Percentiles rank a stretch among this genome's conserved stretches.
These are phyloP conservation scores for Hymenoscyphus albidus DNA, from an alignment of 2,329 filamentous ascomycete genomes.

Conservation along the genomic window DNA sequence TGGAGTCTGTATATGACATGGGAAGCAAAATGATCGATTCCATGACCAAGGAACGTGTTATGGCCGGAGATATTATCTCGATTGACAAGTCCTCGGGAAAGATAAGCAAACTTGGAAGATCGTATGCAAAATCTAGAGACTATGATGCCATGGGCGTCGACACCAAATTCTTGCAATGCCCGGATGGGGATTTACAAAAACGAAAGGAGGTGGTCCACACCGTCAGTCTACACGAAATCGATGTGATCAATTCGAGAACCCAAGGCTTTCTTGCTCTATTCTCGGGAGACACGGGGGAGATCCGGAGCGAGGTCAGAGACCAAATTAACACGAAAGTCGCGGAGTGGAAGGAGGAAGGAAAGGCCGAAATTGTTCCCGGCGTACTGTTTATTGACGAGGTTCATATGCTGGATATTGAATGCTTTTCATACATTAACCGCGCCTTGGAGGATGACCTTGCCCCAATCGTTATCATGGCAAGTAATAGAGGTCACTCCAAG, in stretches of 20 bases:
- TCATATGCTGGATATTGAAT: conserved; percentile 99
- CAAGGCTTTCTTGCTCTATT: conserved; percentile 97
- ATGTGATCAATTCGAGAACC: conserved; percentile 98
- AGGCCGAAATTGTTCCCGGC: conserved; percentile 94
- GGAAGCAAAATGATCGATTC: conserved; percentile 99
- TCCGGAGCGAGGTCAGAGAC: conserved; percentile 92
- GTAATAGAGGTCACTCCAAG: conserved; percentile 85
- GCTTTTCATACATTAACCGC: conserved; percentile 97
- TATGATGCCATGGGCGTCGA: conserved; percentile 99
- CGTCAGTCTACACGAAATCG: conserved; percentile 94
- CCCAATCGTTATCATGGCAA: conserved; percentile 98
- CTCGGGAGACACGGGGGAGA: conserved; percentile 96
- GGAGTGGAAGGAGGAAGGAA: conserved; percentile 99
- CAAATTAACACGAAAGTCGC: conserved; percentile 99
- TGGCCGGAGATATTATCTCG: conserved; percentile 96
- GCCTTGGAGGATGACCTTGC: conserved; percentile 92
- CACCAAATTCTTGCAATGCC: conserved; percentile 96
- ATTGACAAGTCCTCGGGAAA: conserved; percentile 98
- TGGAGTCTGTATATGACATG: conserved; percentile 99
- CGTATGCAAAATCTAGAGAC: conserved; percentile 89
- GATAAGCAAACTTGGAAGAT: conserved; percentile 94
- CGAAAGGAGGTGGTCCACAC: conserved; percentile 97
- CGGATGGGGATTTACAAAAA: conserved; percentile 95
- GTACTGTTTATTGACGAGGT: conserved; percentile 99
- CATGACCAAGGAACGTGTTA: conserved; percentile 98